Base-by-base conservation (phyloP, 2,329 filamentous ascomycete genomes). In the Xylariaceae sp. region DNA sequence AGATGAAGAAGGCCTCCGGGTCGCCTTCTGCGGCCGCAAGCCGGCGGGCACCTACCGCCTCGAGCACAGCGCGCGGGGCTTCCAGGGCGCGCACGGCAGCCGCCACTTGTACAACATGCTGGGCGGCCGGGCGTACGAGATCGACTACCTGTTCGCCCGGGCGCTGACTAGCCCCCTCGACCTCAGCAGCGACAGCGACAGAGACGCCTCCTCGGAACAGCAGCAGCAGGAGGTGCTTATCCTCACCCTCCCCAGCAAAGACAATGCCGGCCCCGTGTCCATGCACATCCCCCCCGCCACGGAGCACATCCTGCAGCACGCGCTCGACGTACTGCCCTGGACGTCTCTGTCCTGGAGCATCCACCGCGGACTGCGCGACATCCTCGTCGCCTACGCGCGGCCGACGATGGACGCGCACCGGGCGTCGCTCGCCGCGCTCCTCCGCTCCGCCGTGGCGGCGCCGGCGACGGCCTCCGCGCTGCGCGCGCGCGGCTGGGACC, bases 21-120 rank as follows among this genome's bases (percentile, higher is more conserved):
- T 50, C 23, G 52, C 40, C 29, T 53, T 55, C 37, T 33, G 44
- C 33, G 52, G 49, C 7, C 49, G 48, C 15, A 45, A 45, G 35
- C 10, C 42, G 13, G 30, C 45, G 3, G 50, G 51, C 12, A 26
- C 21, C 9, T 53, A 46, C 40, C 23, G 33, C 3, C 44, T 55
- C n/a, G 42, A 50, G 29, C 33, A 41, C 38, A 23, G 38, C 12
- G 18, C 25, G 19, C 51, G 47, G 30, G 54, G 54, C 5, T 57
- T 54, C 39, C 46, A 49, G 13, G 51, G 46, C 19, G 51, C 52
- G 1, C 52, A 56, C 32, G 47, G 48, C 25, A 49, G 44, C 26
- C 46, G 52, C 0, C 53, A 57, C 33, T 32, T 57, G 15, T 56
- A 49, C 36, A 57, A 55, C 38, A 55, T 57, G 52, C 36, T 50